Conservation (phyloP, 2,329 filamentous ascomycete species). For the Cladobotryum mycophilum region DNA sequence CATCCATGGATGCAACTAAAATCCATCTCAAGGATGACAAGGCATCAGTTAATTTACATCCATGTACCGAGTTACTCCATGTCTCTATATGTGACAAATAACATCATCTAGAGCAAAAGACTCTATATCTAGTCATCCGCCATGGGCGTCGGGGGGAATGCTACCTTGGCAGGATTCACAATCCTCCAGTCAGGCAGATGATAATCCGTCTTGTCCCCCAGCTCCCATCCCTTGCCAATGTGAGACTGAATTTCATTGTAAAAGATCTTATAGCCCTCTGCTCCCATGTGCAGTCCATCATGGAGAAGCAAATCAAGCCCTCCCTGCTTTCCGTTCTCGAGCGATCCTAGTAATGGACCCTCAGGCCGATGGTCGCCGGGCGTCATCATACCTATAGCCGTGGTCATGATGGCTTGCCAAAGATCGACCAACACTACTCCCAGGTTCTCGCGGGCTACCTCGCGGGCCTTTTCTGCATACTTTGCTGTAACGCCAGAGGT, state of each 20-base stretch:
- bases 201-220: constrained; percentile 33
- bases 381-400: constrained; percentile 54
- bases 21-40: too few relatives aligned
- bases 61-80: too few relatives aligned
- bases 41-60: too few relatives aligned
- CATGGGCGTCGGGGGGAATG: too few relatives aligned
- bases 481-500: constrained; percentile 43
- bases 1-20: too few relatives aligned
- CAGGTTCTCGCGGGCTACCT: constrained; percentile 61
- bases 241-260: constrained; percentile 43
- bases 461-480: constrained; percentile 55
- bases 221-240: constrained; percentile 39
- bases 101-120: too few relatives aligned
- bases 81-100: too few relatives aligned
- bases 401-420: constrained; percentile 69
- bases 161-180: constrained; percentile 1
- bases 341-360: constrained; percentile 44
- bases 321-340: constrained; percentile 43
- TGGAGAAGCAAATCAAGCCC: constrained; percentile 47
- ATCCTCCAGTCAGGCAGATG: constrained; percentile 35
- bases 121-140: too few relatives aligned
- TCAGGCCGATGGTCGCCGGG: constrained; percentile 49
- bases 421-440: constrained; percentile 70
- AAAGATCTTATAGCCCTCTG: constrained; percentile 47
- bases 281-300: constrained; percentile 53